Conservation (phyloP, 805 yeast species). For the Hanseniaspora occidentalis region DNA sequence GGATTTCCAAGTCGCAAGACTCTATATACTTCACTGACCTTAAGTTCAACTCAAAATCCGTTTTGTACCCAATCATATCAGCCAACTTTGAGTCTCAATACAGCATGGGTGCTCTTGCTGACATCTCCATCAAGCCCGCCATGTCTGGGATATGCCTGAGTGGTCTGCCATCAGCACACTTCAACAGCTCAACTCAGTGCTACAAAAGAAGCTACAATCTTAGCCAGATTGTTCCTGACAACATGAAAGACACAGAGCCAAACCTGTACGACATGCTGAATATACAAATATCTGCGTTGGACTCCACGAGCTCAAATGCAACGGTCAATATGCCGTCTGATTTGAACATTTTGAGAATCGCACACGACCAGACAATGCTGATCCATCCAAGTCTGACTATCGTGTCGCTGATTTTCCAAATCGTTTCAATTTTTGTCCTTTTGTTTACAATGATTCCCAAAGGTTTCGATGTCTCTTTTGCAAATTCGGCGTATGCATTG, state of each 20-base stretch:
- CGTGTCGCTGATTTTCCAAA: background rate
- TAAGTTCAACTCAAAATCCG: slow-evolving; percentile 34
- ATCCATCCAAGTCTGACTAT: slow-evolving; percentile 5
- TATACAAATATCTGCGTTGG: slow-evolving; percentile 15
- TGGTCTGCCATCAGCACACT: slow-evolving; percentile 17
- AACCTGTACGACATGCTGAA: slow-evolving; percentile 17
- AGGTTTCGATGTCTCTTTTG: background rate
- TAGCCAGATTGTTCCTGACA: background rate
- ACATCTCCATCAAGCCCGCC: slow-evolving; percentile 37
- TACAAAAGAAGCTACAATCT: slow-evolving; percentile 15
- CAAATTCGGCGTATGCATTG: background rate
- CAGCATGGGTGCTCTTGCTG: slow-evolving; percentile 20
- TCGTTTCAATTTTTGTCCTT: background rate
- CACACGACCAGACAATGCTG: slow-evolving; percentile 14
- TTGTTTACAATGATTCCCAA: background rate
- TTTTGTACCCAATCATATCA: slow-evolving; percentile 29
- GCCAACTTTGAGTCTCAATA: slow-evolving; percentile 21
- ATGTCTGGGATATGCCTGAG: slow-evolving; percentile 46
- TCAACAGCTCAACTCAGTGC: slow-evolving; percentile 13
- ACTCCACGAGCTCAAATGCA: slow-evolving; percentile 19
- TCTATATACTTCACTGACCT: slow-evolving; percentile 38
- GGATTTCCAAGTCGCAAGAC: slow-evolving; percentile 28
- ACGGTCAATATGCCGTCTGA: slow-evolving; percentile 12
- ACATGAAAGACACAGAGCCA: slow-evolving; percentile 8
- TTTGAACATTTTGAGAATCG: slow-evolving; percentile 36